Base-by-base conservation (phyloP, 805 yeast species). In the Middelhovenomyces tepae region DNA sequence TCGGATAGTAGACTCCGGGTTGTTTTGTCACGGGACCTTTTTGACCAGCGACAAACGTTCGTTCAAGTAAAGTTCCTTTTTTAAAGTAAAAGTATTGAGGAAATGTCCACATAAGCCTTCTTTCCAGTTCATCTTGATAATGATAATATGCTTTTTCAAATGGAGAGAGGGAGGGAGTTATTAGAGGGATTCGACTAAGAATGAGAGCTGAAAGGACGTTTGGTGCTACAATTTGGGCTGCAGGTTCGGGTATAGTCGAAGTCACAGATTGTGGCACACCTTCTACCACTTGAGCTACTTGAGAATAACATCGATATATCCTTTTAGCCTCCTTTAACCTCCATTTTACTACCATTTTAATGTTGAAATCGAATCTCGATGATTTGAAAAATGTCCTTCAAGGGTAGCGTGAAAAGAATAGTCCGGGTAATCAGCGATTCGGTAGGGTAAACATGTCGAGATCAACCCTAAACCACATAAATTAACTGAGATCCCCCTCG, bases 41-140 rank as follows among this genome's bases (percentile, higher is more conserved):
- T 54, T 89, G 94, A 19, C 78, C 77, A 46, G 75, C 73, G 34
- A 77, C 60, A 59, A 75, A 89, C 46, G 73, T 73, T 53, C 85
- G 82, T 54, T 85, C 95, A 3, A 94, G 74, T 41, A 91, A 65
- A 1, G 96, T 79, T 41, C 97, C 97, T 48, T 73, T 78, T 52
- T 80, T 83, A 64, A 78, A 91, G 62, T 87, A 91, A 54, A 75
- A 87, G 72, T 85, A 85, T 47, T 79, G 76, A 4, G 98, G 97
- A 58, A 91, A 91, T 0, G 97, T 86, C 95, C 95, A 86, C 94
- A 87, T 86, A 45, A 91, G 67, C 48, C 97, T 71, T 51, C 77
- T 77, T 65, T 86, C 87, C 35, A 91, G 67, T 55, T 83, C 94
- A 32, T 75, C 72, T 57, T 87, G 94, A 56, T 91, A 91, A 34